Evolutionary conservation across 306 rosid species (phyloP).

Genomic region (Acmispon strigosus): DNA sequence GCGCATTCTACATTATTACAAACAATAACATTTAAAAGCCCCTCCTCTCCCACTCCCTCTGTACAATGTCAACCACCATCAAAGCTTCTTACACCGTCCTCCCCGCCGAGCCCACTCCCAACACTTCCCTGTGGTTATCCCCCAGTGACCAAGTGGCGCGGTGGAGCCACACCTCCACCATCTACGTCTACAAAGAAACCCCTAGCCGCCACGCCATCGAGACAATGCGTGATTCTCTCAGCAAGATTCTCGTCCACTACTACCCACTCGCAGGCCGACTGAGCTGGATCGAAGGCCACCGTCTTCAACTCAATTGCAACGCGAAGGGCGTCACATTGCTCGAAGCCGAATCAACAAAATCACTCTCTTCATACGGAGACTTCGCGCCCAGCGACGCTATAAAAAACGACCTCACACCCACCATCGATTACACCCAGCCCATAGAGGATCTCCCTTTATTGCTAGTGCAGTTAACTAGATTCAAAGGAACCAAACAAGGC

Average conservation of each 20-base stretch:
- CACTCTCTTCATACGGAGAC: no score
- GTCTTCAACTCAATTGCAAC: no score
- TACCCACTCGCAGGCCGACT: conserved; percentile 2
- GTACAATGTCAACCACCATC: neutral
- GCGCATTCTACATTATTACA: neutral
- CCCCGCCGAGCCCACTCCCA: conserved; percentile 8
- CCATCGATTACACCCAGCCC: no score
- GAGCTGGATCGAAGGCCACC: no score
- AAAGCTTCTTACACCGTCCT: neutral
- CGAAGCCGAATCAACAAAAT: no score
- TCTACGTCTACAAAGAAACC: conserved; percentile 2
- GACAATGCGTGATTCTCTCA: neutral
- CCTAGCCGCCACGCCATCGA: neutral
- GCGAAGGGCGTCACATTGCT: no score
- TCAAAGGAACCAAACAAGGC: neutral
- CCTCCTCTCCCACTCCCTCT: no score
- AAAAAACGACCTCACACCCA: no score
- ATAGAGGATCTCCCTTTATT: no score
- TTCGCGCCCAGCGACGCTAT: no score
- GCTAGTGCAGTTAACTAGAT: no score
- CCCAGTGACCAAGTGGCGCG: neutral
- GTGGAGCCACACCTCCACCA: neutral
- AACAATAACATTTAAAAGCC: no score
- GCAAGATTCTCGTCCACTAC: neutral
- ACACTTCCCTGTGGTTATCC: neutral